Evolutionary conservation across 305 asterid genomes (phyloP).

Genomic region (Rubia peregrina): DNA sequence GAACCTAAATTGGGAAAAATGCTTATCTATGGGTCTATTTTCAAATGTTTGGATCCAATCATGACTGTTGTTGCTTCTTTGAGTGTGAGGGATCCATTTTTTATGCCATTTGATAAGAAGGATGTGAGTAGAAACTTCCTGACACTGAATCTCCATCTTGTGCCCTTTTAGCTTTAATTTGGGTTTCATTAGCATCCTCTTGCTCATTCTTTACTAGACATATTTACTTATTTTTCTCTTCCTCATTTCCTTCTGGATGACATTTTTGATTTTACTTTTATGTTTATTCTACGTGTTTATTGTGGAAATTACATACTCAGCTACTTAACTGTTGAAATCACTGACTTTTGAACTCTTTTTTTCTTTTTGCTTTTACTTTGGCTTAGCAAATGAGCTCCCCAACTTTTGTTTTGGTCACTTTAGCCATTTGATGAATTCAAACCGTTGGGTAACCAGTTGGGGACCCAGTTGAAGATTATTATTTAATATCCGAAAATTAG

Average conservation of each 20-base stretch:
- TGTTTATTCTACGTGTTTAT: not conserved
- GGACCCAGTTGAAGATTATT: not conserved
- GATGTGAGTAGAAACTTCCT: conserved; percentile 56
- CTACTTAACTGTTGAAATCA: not conserved
- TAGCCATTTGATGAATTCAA: not conserved
- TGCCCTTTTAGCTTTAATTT: conserved; percentile 3
- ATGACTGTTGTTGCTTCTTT: conserved; percentile 92
- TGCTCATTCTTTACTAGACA: not conserved
- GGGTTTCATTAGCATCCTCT: not conserved
- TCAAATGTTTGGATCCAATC: conserved; percentile 78
- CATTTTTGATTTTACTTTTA: not conserved
- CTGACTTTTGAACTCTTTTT: not conserved
- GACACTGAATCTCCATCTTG: not conserved
- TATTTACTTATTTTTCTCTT: not conserved
- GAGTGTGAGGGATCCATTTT: conserved; percentile 85
- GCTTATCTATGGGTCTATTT: conserved; percentile 71
- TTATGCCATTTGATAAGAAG: conserved; percentile 91
- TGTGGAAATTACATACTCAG: not conserved
- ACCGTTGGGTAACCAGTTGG: not conserved
- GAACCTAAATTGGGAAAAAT: conserved; percentile 98
- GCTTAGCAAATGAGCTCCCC: not conserved
- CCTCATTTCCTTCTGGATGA: not conserved
- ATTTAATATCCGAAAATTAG: not conserved
- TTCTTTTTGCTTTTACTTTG: not conserved
- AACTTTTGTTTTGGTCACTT: not conserved